Evolutionary conservation across 1,139 yeast species (phyloP).

Genomic region (Lodderomyces pseudojiufengensis): DNA sequence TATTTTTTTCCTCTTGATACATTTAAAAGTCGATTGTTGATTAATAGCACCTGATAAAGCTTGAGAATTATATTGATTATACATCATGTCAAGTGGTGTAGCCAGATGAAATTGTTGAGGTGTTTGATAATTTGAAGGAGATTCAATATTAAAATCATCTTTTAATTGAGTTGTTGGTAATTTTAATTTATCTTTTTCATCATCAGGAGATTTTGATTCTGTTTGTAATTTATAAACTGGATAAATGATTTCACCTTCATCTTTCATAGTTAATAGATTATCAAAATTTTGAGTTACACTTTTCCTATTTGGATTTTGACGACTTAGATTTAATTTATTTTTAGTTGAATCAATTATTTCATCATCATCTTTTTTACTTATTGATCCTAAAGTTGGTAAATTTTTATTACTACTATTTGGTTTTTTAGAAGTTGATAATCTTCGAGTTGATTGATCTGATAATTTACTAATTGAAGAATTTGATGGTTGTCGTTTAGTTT

Average conservation of each 20-base stretch:
- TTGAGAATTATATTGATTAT: not conserved
- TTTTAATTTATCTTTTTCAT: conserved; percentile 2
- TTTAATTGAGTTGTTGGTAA: not conserved
- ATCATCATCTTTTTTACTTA: not conserved
- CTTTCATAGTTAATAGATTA: conserved; percentile 21
- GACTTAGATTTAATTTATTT: conserved; percentile 1
- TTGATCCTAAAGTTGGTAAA: not conserved
- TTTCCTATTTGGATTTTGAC: not conserved
- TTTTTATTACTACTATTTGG: not conserved
- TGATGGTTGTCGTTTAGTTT: not conserved
- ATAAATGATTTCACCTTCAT: conserved; percentile 29
- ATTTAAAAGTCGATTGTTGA: conserved; percentile 13
- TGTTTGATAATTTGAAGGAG: not conserved
- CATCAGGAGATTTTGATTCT: not conserved
- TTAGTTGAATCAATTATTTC: not conserved
- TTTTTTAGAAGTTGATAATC: not conserved
- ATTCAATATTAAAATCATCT: not conserved
- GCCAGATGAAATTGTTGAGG: not conserved
- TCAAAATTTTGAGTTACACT: conserved; percentile 27
- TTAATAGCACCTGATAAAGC: conserved; percentile 21
- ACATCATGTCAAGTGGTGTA: not conserved
- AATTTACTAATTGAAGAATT: not conserved
- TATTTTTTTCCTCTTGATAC: conserved; percentile 7
- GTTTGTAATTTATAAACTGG: conserved; percentile 33
- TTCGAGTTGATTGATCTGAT: not conserved